Base-by-base conservation (phyloP, 176 grass and related monocot species). In the Carex parvula region DNA sequence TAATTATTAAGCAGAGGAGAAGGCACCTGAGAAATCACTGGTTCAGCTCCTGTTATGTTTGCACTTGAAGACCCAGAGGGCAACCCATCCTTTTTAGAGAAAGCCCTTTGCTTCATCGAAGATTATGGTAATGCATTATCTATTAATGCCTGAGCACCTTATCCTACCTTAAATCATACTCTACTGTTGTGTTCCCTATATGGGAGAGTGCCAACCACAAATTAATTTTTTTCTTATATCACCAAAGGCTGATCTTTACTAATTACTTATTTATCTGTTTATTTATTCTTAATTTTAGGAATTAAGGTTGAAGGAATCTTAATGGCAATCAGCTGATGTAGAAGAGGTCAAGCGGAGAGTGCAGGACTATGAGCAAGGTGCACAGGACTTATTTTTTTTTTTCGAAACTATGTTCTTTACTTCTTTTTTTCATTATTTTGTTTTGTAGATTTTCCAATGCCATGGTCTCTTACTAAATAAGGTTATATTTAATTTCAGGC, bases 331-430 rank as follows among this genome's bases (percentile, higher is more conserved):
- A 86, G 96, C 96, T 91, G 96, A 99, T 81, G 96, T 99, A 84
- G 96, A 99, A 99, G 96, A 99, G 90, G 96, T 99, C 80, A 91
- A 95, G 80, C 86, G 90, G 64, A 92, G 96, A 92, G 72, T 99
- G 85, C 83, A 46, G 44, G 91, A 95, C 85, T 99, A 99, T 75
- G 96, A 99, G 86, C 94, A 95, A 74, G 96, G 96, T 99, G n/a
- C 87, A 86, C 80, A 82, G 39, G 32, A 76, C 59, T 85, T 70
- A n/a, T 1, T 44, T 44, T 79, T 35, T 22, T 70, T 63, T 66
- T 3, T 39, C 37, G 37, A 13, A 82, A 39, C 17, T 62, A 53
- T 86, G 16, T 67, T 84, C 71, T 64, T 85, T 64, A 64, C 9
- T 80, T 70, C 26, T 21, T 20, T 87, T 82, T 58, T 82, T 61